Percentiles rank a stretch among this genome's conserved stretches.
phyloP scores from a whole-genome alignment of 306 rosid species.

The Vigna trinervia region DNA sequence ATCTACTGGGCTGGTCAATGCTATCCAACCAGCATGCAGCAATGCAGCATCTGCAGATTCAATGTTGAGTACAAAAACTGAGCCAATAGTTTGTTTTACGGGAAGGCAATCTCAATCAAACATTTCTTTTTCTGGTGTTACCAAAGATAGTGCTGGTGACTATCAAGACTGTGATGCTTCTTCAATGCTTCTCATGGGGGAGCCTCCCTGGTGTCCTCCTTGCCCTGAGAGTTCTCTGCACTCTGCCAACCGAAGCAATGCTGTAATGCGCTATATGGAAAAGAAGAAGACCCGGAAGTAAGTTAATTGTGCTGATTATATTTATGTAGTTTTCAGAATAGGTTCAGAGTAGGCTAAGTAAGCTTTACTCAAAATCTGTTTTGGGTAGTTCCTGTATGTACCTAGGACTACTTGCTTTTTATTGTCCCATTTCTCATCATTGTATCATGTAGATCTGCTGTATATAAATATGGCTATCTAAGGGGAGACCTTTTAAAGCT shows the following conservation, averaged over 20 bases:
- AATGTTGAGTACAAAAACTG: conserved; percentile 75
- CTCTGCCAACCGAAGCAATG: conserved; percentile 81
- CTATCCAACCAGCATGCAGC: conserved; percentile 71
- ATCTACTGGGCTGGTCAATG: conserved; percentile 55
- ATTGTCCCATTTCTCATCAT: too few species aligned
- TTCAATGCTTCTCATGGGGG: conserved; percentile 82
- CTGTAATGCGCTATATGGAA: conserved; percentile 96
- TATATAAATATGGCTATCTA: too few species aligned
- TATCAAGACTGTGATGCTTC: conserved; percentile 93
- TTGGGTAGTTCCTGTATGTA: too few species aligned
- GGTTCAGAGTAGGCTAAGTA: too few species aligned
- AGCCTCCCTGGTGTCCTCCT: conserved; percentile 93
- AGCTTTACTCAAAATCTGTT: too few species aligned
- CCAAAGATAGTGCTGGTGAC: conserved; percentile 73
- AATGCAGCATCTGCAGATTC: conserved; percentile 90
- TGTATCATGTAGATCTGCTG: too few species aligned
- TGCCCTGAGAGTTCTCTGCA: conserved; percentile 70
- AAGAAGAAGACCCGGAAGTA: conserved; percentile 92
- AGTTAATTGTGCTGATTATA: conserved; percentile 45
- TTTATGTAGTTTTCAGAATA: not conserved
- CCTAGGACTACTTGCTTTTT: too few species aligned
- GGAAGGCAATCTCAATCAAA: conserved; percentile 67
- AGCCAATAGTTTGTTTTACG: conserved; percentile 64
- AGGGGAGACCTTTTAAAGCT: too few species aligned
- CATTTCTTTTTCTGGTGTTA: conserved; percentile 78